phyloP scores from a whole-genome alignment of 2,329 filamentous ascomycete species.

The Colletotrichum sansevieriae region DNA sequence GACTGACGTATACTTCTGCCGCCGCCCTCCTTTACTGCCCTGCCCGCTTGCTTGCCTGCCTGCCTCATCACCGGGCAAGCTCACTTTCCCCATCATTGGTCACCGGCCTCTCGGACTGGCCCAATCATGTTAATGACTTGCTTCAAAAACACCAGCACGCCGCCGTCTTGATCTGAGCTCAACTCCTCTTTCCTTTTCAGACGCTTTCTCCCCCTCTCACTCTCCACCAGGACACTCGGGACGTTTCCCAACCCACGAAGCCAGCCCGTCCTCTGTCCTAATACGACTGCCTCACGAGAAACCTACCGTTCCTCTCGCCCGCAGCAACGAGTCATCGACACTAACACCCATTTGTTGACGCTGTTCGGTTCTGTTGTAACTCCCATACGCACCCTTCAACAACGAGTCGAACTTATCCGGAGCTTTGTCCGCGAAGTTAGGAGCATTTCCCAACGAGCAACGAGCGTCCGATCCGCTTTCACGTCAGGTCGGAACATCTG shows the following conservation, averaged over 20 bases:
- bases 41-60: slow-evolving; percentile 40
- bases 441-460: slow-evolving; percentile 17
- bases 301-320: slow-evolving; percentile 1
- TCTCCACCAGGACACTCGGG: slow-evolving; percentile 40
- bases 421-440: slow-evolving; percentile 16
- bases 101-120: slow-evolving; percentile 48
- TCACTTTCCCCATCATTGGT: slow-evolving; percentile 57
- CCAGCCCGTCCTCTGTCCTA: slow-evolving; percentile 13
- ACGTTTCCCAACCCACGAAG: slow-evolving; percentile 22
- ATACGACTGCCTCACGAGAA: slow-evolving; percentile 20
- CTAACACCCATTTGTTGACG: slow-evolving; percentile 6
- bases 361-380: slow-evolving; percentile 1
- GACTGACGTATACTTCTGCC: slow-evolving; percentile 54
- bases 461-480: slow-evolving; percentile 23
- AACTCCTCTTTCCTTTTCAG: slow-evolving; percentile 45
- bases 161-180: slow-evolving; percentile 54
- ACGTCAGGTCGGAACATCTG: slow-evolving; percentile 16
- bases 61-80: slow-evolving; percentile 42
- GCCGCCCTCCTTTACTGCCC: slow-evolving; percentile 48
- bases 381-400: neutral
- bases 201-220: slow-evolving; percentile 50
- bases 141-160: slow-evolving; percentile 56
- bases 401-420: slow-evolving; percentile 25
- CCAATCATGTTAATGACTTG: slow-evolving; percentile 62
- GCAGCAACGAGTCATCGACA: slow-evolving; percentile 11